Evolutionary conservation across 2,329 filamentous ascomycete species (phyloP).

Genomic region (Talaromyces sp.): DNA sequence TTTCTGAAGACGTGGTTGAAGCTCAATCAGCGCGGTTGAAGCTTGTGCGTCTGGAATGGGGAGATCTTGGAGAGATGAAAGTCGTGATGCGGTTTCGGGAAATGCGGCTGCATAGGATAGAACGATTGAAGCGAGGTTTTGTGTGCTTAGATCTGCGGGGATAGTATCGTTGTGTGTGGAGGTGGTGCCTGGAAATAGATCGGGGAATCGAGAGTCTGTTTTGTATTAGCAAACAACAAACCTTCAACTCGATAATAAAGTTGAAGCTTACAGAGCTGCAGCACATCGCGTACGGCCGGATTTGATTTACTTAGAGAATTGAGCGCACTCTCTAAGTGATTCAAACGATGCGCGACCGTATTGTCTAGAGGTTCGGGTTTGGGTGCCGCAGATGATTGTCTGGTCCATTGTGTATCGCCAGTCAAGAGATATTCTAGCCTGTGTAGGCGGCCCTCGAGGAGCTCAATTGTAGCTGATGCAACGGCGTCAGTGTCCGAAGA

Average conservation of each 20-base stretch:
- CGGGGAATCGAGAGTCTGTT: constrained; percentile 37
- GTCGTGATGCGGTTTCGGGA: constrained; percentile 44
- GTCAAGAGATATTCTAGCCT: constrained; percentile 43
- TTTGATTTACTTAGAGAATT: constrained; percentile 33
- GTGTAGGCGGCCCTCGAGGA: constrained; percentile 41
- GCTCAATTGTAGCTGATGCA: constrained; percentile 38
- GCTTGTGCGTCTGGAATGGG: constrained; percentile 40
- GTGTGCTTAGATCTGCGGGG: constrained; percentile 32
- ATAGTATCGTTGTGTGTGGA: constrained; percentile 23
- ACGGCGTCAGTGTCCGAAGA: constrained; percentile 31
- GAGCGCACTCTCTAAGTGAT: constrained; percentile 35
- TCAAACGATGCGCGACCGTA: constrained; percentile 37
- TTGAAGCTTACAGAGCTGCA: constrained; percentile 36
- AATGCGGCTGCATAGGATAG: constrained; percentile 43
- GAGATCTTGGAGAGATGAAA: constrained; percentile 45
- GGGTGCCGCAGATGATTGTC: constrained; percentile 29
- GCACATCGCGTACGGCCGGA: constrained; percentile 38
- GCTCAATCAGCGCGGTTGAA: constrained; percentile 39
- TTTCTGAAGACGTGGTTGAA: constrained; percentile 39
- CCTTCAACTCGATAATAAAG: too few species aligned
- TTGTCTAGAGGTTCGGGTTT: constrained; percentile 34
- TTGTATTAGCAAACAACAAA: constrained; percentile 6
- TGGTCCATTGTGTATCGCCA: constrained; percentile 38
- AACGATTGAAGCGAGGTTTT: constrained; percentile 38
- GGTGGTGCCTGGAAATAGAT: constrained; percentile 36